Base-by-base conservation (phyloP, 768 basidiomycete species). In the Pulveroboletus frians region DNA sequence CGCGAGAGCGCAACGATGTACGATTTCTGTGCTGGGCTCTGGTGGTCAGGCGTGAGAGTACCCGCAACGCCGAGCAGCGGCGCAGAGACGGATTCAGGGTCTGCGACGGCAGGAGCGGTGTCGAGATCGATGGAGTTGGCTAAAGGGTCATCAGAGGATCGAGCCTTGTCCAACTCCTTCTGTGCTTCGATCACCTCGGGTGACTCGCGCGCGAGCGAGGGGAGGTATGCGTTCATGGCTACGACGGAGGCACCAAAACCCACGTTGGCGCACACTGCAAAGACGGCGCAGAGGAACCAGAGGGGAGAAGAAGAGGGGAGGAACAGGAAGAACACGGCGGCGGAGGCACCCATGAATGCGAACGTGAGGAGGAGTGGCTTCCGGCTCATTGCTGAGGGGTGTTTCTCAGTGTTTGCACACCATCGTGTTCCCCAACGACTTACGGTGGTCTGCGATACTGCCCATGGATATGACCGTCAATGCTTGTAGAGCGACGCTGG, bases 381-480 rank as follows among this genome's bases (percentile, higher is more conserved):
- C 30, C 95, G 82, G 57, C 83, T 81, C 3, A 78, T 68, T 0
- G 80, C 85, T 73, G 73, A 66, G 72, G 4, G n/a, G 21, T 8
- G 5, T 54, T 43, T n/a, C 39, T 54, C 21, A 51, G 36, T 37
- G 20, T 10, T 9, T 9, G 21, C 9, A 20, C 5, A 21, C 9
- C 4, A 30, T 7, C 7, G 18, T 27, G 20, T 7, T 17, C 17
- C 20, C 8, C 4, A 26, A n/a, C 0, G 17, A 74, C 88, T 50
- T 57, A 94, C 92, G 83, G 53, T 88, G 81, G 69, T 98, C 92
- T 1, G 94, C 95, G 47, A 95, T 83, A 14, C 83, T 83, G 7
- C 92, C 91, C 76, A 96, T 88, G 5, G 94, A 93, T 47, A 99
- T 92, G 34, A 99, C 92, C 0, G 86, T 90, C n/a, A 97, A 60